phyloP scores from a whole-genome alignment of 345 rosid genomes.

The Pseudoturritis turrita region DNA sequence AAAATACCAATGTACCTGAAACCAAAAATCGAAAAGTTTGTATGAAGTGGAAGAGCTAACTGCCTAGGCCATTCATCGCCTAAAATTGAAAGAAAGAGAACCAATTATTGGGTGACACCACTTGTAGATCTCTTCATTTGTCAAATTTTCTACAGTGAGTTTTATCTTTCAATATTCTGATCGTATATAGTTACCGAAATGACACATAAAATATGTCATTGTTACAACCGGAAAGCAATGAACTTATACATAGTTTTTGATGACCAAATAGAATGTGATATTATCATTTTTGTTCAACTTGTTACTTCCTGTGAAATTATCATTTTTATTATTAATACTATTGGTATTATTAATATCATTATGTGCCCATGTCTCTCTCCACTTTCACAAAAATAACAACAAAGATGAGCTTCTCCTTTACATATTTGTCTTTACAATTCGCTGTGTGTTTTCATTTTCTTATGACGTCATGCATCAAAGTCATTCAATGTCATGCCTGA shows the following conservation, averaged over 20 bases:
- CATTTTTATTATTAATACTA: not conserved
- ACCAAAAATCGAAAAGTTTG: not conserved
- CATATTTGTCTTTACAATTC: constrained; percentile 34
- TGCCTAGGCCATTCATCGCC: not conserved
- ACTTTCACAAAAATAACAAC: constrained; percentile 43
- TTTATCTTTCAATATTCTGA: not conserved
- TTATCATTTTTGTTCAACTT: not conserved
- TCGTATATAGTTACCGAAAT: not conserved
- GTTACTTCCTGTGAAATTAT: not conserved
- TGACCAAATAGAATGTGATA: not conserved
- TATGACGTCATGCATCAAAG: constrained; percentile 30
- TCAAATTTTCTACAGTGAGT: not conserved
- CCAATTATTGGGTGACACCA: not conserved
- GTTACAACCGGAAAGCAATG: not conserved
- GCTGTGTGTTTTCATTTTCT: constrained; percentile 33
- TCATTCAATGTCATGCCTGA: constrained; percentile 25
- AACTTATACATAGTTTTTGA: not conserved
- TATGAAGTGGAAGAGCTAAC: not conserved
- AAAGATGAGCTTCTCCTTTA: constrained; percentile 17
- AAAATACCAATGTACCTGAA: too few relatives aligned
- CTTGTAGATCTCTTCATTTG: not conserved
- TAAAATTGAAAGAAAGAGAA: not conserved
- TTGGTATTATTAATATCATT: not conserved
- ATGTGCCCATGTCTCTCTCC: constrained; percentile 28
- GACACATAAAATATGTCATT: not conserved